Conservation (phyloP, 83 land plant genomes). For the Isoetes engelmannii region DNA sequence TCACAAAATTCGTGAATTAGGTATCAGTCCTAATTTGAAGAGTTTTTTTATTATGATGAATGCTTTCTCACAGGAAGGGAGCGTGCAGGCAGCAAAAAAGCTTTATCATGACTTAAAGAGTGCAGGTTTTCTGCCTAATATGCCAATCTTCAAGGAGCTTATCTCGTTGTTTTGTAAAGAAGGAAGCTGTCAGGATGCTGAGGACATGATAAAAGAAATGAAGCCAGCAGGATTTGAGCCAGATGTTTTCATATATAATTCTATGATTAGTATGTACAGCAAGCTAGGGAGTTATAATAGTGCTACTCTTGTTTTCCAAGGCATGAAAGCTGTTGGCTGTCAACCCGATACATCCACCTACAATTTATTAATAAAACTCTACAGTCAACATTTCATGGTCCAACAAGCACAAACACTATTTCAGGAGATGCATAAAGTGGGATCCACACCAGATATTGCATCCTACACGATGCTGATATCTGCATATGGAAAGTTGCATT, state of each 20-base stretch:
- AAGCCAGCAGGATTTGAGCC: conserved; percentile 59
- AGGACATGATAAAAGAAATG: conserved; percentile 62
- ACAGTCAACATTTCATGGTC: conserved; percentile 57
- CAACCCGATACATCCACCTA: conserved; percentile 12
- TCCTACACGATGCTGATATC: conserved; percentile 54
- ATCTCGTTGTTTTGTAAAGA: conserved; percentile 43
- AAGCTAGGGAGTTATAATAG: conserved; percentile 42
- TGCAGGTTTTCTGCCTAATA: conserved; percentile 69
- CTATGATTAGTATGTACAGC: conserved; percentile 51
- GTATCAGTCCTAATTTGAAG: conserved; percentile 63
- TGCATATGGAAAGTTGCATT: conserved; percentile 52
- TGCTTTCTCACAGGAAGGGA: conserved; percentile 55
- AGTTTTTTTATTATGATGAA: conserved; percentile 57
- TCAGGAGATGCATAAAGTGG: conserved; percentile 46
- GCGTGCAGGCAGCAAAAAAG: conserved; percentile 58
- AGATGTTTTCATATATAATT: conserved; percentile 58
- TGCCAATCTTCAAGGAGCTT: conserved; percentile 63
- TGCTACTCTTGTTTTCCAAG: conserved; percentile 36
- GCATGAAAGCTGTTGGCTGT: conserved; percentile 39
- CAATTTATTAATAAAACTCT: conserved; percentile 20
- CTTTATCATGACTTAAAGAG: conserved; percentile 65
- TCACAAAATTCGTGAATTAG: conserved; percentile 66
- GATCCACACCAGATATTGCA: conserved; percentile 46
- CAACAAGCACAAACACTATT: conserved; percentile 57
- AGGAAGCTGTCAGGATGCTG: conserved; percentile 50